A percentile compares a stretch with the other conserved stretches of the same genome.
Evolutionary conservation across 768 basidiomycete species (phyloP).

Genomic region (Pholiota microspora): DNA sequence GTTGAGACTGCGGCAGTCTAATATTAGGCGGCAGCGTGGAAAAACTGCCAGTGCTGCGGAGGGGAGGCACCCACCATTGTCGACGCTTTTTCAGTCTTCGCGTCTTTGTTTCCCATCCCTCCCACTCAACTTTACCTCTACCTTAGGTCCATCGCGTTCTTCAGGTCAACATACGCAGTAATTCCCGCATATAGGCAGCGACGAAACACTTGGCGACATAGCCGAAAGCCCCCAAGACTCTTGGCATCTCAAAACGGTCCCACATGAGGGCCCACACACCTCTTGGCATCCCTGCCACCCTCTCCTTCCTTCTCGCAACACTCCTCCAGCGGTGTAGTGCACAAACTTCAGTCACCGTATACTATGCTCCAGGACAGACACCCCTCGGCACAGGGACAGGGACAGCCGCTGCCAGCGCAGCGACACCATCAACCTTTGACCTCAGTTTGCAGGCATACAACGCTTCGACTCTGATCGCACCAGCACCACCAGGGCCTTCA

Average conservation of each 20-base stretch:
- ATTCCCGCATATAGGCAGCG: background rate
- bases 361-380: conserved; percentile 4
- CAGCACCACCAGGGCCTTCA: conserved; percentile 47
- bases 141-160: background rate
- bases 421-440: background rate
- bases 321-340: background rate
- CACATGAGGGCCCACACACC: background rate
- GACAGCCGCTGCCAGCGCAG: background rate
- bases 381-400: background rate
- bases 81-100: background rate
- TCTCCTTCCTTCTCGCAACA: background rate
- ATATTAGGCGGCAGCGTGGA: background rate
- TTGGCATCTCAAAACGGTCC: background rate
- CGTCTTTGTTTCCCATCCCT: background rate
- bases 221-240: background rate
- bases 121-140: background rate
- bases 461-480: conserved; percentile 48
- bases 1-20: background rate
- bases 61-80: background rate
- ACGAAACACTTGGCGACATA: conserved; percentile 4
- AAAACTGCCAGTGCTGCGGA: background rate
- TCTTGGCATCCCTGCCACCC: background rate
- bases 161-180: background rate
- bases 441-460: conserved; percentile 2
- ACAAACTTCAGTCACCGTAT: background rate